A percentile compares a stretch with the other conserved stretches of the same genome.
Conservation (phyloP, 805 yeast genomes). For the Grigorovia jiainica region DNA sequence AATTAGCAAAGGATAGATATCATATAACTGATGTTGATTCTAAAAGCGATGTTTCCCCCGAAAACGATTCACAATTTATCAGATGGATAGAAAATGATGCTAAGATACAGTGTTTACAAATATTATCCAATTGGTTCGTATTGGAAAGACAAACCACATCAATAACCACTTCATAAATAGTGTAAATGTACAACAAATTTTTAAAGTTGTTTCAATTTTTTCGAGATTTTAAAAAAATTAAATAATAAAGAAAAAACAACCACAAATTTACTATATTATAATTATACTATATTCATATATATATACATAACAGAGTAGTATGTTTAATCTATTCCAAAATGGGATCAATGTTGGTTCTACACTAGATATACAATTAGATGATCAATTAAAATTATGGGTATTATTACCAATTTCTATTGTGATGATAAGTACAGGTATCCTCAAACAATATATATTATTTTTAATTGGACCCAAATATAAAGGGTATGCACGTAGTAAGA, state of each 20-base stretch:
- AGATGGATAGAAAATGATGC: background rate
- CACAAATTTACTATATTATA: too few species aligned
- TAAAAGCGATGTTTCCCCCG: background rate
- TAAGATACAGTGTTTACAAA: background rate
- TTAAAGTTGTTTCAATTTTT: too few species aligned
- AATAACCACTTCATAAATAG: too few species aligned
- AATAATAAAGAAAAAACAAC: background rate
- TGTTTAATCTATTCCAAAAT: background rate
- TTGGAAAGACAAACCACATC: background rate
- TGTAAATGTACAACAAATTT: too few species aligned
- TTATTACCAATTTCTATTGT: constrained; percentile 80
- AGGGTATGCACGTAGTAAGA: constrained; percentile 39
- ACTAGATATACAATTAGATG: constrained; percentile 63
- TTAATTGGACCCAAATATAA: constrained; percentile 53
- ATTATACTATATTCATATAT: too few species aligned
- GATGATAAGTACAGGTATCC: constrained; percentile 78
- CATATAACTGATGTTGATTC: background rate
- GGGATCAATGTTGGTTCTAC: constrained; percentile 11
- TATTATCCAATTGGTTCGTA: background rate
- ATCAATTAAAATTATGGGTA: constrained; percentile 81
- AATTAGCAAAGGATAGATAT: background rate
- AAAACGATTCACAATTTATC: background rate
- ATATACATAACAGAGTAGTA: too few species aligned
- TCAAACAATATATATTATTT: constrained; percentile 58
- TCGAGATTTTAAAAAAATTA: too few species aligned